Conservation (phyloP, 257 asterid species). For the Jacaranda copaia region DNA sequence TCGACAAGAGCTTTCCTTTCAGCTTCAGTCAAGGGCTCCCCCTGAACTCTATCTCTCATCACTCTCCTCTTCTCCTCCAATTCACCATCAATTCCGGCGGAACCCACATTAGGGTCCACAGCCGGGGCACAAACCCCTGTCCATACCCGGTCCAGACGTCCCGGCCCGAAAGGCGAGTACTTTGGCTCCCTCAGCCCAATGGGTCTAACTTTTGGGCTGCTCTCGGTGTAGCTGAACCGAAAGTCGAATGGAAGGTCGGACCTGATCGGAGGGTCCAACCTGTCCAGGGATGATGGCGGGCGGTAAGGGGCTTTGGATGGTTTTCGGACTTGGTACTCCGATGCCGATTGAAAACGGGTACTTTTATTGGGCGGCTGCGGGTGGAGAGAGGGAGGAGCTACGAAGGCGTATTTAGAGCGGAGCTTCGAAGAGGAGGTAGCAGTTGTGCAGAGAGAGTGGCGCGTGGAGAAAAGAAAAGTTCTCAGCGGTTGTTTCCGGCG, state of each 20-base stretch:
- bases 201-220: constrained; percentile 69
- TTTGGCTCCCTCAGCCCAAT: constrained; percentile 94
- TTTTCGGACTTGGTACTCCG: constrained; percentile 37
- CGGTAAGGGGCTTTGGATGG: constrained; percentile 70
- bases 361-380: constrained; percentile 44
- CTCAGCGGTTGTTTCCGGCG: constrained; percentile 51
- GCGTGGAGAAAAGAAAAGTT: constrained; percentile 28
- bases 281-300: constrained; percentile 85
- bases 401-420: constrained; percentile 66
- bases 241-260: constrained; percentile 89
- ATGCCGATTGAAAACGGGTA: constrained; percentile 35
- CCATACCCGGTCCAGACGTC: constrained; percentile 77
- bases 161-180: constrained; percentile 97
- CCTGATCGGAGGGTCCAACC: constrained; percentile 48
- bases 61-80: constrained; percentile 77
- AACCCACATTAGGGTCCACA: constrained; percentile 74
- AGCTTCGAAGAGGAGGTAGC: constrained; percentile 63
- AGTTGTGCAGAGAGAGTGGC: constrained; percentile 51
- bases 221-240: constrained; percentile 95
- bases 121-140: constrained; percentile 97
- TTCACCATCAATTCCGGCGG: constrained; percentile 55
- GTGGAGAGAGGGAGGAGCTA: constrained; percentile 70
- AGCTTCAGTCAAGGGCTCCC: constrained; percentile 71
- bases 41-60: constrained; percentile 65
- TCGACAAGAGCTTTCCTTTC: constrained; percentile 82